Conservation (phyloP, 192 early-diverging fungal genomes). For the Coemansia guatemalensis region DNA sequence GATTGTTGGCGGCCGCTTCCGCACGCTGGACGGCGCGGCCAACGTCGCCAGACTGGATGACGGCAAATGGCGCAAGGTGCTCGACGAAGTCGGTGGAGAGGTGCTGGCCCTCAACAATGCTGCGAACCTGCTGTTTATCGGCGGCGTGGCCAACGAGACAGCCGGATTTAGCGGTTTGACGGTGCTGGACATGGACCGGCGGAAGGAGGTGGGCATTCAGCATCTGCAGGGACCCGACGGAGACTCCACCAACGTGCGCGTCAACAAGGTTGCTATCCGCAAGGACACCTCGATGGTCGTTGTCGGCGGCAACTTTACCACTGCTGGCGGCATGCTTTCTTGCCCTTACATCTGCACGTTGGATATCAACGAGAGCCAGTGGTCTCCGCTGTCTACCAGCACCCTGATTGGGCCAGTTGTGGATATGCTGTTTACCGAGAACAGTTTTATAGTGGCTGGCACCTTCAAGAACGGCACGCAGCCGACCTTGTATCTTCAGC, state of each 20-base stretch:
- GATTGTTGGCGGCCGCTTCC: slow-evolving; percentile 60
- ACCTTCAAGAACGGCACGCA: slow-evolving; percentile 57
- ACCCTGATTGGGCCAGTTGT: slow-evolving; percentile 36
- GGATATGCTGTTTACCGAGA: slow-evolving; percentile 46
- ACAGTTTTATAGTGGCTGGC: slow-evolving; percentile 54
- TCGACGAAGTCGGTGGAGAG: slow-evolving; percentile 45
- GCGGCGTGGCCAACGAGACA: slow-evolving; percentile 48
- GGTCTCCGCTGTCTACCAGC: slow-evolving; percentile 46
- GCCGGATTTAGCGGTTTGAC: slow-evolving; percentile 49
- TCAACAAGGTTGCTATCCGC: slow-evolving; percentile 48
- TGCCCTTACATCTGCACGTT: slow-evolving; percentile 52
- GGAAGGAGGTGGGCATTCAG: slow-evolving; percentile 17
- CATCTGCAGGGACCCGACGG: slow-evolving; percentile 23
- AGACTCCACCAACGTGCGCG: slow-evolving; percentile 19
- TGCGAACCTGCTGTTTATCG: slow-evolving; percentile 58
- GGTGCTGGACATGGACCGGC: slow-evolving; percentile 53
- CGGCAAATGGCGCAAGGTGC: slow-evolving; percentile 46
- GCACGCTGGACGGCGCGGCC: slow-evolving; percentile 34
- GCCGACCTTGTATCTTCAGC: slow-evolving; percentile 41
- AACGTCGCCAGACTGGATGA: slow-evolving; percentile 52
- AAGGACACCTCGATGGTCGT: slow-evolving; percentile 51
- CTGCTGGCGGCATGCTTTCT: slow-evolving; percentile 35
- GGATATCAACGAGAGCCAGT: slow-evolving; percentile 53
- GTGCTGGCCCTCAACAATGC: slow-evolving; percentile 54
- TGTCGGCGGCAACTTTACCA: slow-evolving; percentile 51